Base-by-base conservation (phyloP, 345 rosid genomes). In the Hibiscus syriacus region DNA sequence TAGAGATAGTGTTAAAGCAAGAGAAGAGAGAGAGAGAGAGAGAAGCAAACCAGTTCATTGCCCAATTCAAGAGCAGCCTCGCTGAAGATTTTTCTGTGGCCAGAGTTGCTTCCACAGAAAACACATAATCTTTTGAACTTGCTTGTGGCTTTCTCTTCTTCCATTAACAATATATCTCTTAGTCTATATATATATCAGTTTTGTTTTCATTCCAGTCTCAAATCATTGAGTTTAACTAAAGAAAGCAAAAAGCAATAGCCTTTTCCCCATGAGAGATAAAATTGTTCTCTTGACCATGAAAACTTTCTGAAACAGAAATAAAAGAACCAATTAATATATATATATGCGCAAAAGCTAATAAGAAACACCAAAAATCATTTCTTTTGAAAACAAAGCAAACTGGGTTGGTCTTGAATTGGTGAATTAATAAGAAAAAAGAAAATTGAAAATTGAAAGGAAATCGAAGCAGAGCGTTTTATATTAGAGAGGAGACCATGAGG, bases 51-150 rank as follows among this genome's bases (percentile, higher is more conserved):
- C 89, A 92, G 87, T 84, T 92, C 96, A 83, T 86, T 86, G 74
- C n/a, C n/a, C n/a, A n/a, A n/a, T n/a, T 93, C 84, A 74, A 89
- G 77, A 75, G 98, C 94, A 76, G 98, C 97, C 59, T 89, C 90
- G 63, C 94, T 83, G 82, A 89, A 93, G 54, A 90, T 85, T 75
- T 87, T 72, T 73, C 94, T 83, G 70, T 83, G 73, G 70, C 98
- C 97, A 67, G n/a, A n/a, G n/a, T n/a, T 81, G 84, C 98, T 90
- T 69, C 98, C 97, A 73, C 97, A 90, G 73, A 87, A 90, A 13
- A 90, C 98, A 79, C 96, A 93, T 22, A 93, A 68, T 82, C 84
- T 87, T 57, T 76, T 87, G 83, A 90, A 93, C 78, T 77, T 85
- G 85, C 78, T 80, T 23, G 72, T 49, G n/a, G 60, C 64, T 22